A percentile compares a stretch with the other conserved stretches of the same genome.
These are phyloP conservation scores for Ogataea hybrid DNA, from an alignment of 1,139 yeast genomes.

Conservation along the genomic window DNA sequence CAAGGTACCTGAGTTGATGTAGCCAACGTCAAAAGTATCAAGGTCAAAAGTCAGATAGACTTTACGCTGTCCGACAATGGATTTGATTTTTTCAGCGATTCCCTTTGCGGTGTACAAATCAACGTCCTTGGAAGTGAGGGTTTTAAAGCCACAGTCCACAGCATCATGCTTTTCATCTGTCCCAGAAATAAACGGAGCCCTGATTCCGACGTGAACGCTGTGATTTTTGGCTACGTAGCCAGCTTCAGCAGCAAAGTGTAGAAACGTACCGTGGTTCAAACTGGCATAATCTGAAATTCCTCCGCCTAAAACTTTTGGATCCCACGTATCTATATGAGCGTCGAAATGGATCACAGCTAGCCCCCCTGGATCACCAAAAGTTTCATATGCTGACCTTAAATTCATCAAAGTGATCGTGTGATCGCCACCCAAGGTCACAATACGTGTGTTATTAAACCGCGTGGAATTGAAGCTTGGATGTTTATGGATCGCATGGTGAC, in stretches of 20 bases:
- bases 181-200: constrained; percentile 49
- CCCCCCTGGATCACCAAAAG: constrained; percentile 39
- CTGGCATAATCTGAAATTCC: constrained; percentile 49
- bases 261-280: constrained; percentile 54
- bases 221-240: constrained; percentile 44
- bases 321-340: constrained; percentile 62
- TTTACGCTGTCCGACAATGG: constrained; percentile 35
- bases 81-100: constrained; percentile 37
- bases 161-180: constrained; percentile 45
- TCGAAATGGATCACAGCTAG: constrained; percentile 55
- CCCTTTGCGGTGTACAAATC: constrained; percentile 36
- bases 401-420: constrained; percentile 55
- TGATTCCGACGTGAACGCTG: constrained; percentile 51
- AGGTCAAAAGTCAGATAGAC: constrained; percentile 54
- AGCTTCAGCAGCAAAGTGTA: constrained; percentile 57
- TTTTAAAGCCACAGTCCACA: constrained; percentile 43
- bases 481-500: constrained; percentile 45
- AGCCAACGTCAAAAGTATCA: constrained; percentile 53
- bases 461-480: constrained; percentile 26
- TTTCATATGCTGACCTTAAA: constrained; percentile 47
- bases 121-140: constrained; percentile 47
- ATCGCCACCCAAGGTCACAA: constrained; percentile 58
- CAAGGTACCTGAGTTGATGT: constrained; percentile 58
- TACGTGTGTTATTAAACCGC: constrained; percentile 27
- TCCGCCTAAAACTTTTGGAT: constrained; percentile 54